Base-by-base conservation (phyloP, 257 asterid species). In the Ballota nigra region DNA sequence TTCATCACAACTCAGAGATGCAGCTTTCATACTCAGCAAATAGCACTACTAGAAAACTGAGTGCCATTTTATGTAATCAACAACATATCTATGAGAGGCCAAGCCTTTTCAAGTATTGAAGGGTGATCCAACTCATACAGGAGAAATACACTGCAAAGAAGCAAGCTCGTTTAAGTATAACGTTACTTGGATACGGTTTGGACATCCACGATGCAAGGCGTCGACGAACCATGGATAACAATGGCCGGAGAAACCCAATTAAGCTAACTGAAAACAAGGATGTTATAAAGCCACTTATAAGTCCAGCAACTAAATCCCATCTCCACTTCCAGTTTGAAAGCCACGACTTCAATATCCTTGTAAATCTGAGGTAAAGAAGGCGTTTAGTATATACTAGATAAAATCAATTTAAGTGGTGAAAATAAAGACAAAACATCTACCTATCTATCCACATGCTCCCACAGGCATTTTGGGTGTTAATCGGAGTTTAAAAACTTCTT, bases 91-190 rank as follows among this genome's bases (percentile, higher is more conserved):
- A 86, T 19, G 80, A 77, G 73, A 91, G 82, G 63, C 95, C 93
- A 24, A 91, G 83, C 71, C 82, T 80, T 77, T 84, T 84, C 5
- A 86, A 18, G 63, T 86, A 94, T 72, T 88, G 93, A 73, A 89
- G 20, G 34, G 90, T 85, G 81, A 91, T 74, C 97, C 97, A 91
- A 70, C 95, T 78, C 94, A 88, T 83, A 76, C 89, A 85, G 66
- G 88, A 85, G 84, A 83, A 84, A 73, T 94, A 91, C 49, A 85
- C 83, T 22, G 86, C 67, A 65, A 91, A 85, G 79, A 94, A 86
- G 81, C 89, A 89, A 55, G 75, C 81, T 49, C 96, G 83, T 77
- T 79, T 89, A 15, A 88, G 73, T 23, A 78, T 73, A 72, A 82
- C 40, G 3, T 63, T 73, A 64, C 77, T 77, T 49, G 78, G 82